phyloP scores from a whole-genome alignment of 192 early-diverging fungal species.

The Podila epicladia region DNA sequence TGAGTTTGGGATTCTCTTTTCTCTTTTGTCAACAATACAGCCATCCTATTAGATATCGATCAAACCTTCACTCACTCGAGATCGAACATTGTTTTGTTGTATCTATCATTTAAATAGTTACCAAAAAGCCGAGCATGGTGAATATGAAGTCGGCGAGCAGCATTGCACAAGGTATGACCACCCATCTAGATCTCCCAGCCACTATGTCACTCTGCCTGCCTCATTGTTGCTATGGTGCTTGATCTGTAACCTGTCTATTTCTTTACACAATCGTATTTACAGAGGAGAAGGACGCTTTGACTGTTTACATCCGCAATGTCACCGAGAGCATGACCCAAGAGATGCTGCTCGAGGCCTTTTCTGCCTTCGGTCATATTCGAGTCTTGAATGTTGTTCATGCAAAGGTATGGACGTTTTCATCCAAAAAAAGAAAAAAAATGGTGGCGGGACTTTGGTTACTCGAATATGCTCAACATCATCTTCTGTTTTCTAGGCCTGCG shows the following conservation, averaged over 20 bases:
- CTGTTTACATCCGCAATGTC: constrained; percentile 53
- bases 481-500: constrained; percentile 15
- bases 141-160: constrained; percentile 39
- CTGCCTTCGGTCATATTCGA: constrained; percentile 48
- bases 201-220: too few species aligned
- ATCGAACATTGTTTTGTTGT: too few species aligned
- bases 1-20: too few species aligned
- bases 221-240: not conserved
- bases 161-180: constrained; percentile 23
- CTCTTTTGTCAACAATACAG: too few species aligned
- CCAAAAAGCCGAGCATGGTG: constrained; percentile 25
- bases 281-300: constrained; percentile 41
- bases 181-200: not conserved
- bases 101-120: not conserved
- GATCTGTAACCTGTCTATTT: not conserved
- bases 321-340: constrained; percentile 39
- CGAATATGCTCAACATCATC: not conserved
- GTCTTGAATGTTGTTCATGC: constrained; percentile 27
- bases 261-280: not conserved
- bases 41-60: too few species aligned
- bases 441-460: not conserved
- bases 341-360: constrained; percentile 50
- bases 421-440: too few species aligned
- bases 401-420: constrained; percentile 9
- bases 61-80: too few species aligned